Base-by-base conservation (phyloP, 441 rosid genomes). In the Bruguiera hainesii region DNA sequence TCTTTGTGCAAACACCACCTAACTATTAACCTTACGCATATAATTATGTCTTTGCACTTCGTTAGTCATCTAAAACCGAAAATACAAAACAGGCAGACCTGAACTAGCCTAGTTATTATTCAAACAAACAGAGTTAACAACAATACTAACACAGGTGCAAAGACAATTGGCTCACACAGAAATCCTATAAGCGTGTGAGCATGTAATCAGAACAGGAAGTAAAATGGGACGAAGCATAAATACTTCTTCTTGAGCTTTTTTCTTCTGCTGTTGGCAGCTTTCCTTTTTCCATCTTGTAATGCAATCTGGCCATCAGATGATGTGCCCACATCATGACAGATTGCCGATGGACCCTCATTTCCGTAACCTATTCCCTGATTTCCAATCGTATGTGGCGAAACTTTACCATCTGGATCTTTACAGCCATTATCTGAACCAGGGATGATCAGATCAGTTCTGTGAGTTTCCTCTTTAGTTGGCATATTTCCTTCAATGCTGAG, bases 161-260 rank as follows among this genome's bases (percentile, higher is more conserved):
- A 60, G 33, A 65, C 25, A 46, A 66, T 63, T 57, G 50, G n/a
- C 30, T 49, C 4, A 20, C 26, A 52, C 31, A 50, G 46, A 52
- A 21, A 31, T 37, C 60, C 59, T 30, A 6, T 37, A 10, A 6
- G 4, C 0, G 42, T 46, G 49, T 65, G 25, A 71, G 57, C 57
- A 53, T 20, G 58, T 23, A 20, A 19, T 60, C 58, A 53, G 60
- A 50, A 72, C 63, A 67, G 50, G 59, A 72, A 61, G 76, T 78
- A 67, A 61, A 82, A 79, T 19, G 85, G 82, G 74, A 82, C 56
- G 71, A 82, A 79, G 77, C 93, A 83, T 48, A 76, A 30, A 52
- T 77, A 77, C 76, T 83, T 75, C 64, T 59, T 80, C 74, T 73
- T 69, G 2, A 58, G 76, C 60, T 62, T 74, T 71, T 74, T 83